A percentile compares a stretch with the other conserved stretches of the same genome.
These are phyloP conservation scores for Magnaporthiopsis rhizophila DNA, from an alignment of 2,329 filamentous ascomycete genomes.

Conservation along the genomic window DNA sequence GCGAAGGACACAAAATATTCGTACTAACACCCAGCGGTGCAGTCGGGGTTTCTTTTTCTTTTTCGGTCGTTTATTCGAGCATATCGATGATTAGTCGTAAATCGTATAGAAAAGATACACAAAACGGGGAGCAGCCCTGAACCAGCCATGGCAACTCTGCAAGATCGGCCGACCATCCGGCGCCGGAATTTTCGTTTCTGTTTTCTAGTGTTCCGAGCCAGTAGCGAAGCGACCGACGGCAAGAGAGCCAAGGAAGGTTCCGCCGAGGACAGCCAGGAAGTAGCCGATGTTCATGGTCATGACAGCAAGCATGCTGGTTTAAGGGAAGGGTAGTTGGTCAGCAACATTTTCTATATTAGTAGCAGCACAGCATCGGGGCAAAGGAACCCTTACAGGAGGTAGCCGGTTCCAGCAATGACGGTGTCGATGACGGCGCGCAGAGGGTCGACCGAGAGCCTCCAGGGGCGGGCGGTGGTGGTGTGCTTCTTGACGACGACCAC, in stretches of 20 bases:
- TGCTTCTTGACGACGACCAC: slow-evolving; percentile 64
- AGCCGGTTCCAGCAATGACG: slow-evolving; percentile 67
- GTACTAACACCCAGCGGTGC: neutral
- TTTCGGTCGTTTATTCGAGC: neutral
- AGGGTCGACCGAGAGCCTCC: slow-evolving; percentile 74
- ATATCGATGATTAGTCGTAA: neutral
- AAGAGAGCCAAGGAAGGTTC: slow-evolving; percentile 80
- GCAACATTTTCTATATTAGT: neutral
- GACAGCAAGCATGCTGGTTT: slow-evolving; percentile 73
- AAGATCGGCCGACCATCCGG: neutral
- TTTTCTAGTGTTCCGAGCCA: slow-evolving; percentile 38
- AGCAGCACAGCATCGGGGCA: too few relatives aligned
- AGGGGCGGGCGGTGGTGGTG: slow-evolving; percentile 51
- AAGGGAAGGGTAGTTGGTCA: neutral
- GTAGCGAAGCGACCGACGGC: slow-evolving; percentile 62
- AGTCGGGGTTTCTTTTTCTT: neutral
- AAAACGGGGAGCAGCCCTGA: neutral
- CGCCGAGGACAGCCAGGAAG: slow-evolving; percentile 65
- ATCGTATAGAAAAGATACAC: neutral
- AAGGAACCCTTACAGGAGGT: slow-evolving; percentile 61
- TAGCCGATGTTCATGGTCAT: slow-evolving; percentile 82
- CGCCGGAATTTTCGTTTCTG: too few relatives aligned
- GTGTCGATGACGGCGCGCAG: slow-evolving; percentile 64
- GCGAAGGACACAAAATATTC: neutral
- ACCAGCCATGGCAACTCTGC: slow-evolving; percentile 6